These are phyloP conservation scores for Mucor circinelloides DNA, from an alignment of 371 early-diverging fungal species.

Conservation along the genomic window DNA sequence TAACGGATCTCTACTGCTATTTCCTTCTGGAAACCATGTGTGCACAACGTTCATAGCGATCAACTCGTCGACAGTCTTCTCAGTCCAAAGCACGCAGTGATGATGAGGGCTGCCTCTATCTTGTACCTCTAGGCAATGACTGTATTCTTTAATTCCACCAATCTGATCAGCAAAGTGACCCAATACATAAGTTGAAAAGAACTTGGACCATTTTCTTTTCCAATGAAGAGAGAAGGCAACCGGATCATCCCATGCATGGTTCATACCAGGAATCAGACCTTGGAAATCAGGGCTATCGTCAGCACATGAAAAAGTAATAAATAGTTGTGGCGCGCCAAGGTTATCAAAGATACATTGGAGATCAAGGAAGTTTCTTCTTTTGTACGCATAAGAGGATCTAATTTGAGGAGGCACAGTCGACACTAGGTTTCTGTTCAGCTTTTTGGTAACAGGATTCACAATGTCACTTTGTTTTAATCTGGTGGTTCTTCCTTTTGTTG, in stretches of 20 bases:
- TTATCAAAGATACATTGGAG: too few relatives aligned
- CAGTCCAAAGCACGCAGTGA: not conserved
- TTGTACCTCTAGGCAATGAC: conserved; percentile 1
- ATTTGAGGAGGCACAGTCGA: too few relatives aligned
- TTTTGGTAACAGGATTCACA: not conserved
- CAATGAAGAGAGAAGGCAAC: not conserved
- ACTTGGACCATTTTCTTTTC: not conserved
- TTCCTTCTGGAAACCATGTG: not conserved
- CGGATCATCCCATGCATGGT: conserved; percentile 9
- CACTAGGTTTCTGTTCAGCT: too few relatives aligned
- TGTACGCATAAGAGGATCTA: too few relatives aligned
- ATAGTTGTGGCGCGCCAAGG: too few relatives aligned
- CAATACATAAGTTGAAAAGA: not conserved
- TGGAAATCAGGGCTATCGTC: too few relatives aligned
- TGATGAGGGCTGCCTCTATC: not conserved
- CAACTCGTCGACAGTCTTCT: conserved; percentile 9
- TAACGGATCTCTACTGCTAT: not conserved
- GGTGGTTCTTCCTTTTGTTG: not conserved
- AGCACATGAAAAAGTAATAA: too few relatives aligned
- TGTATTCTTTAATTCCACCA: conserved; percentile 8
- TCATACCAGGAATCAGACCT: too few relatives aligned
- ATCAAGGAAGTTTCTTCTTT: too few relatives aligned
- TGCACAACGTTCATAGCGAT: conserved; percentile 2
- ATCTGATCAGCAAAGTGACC: not conserved
- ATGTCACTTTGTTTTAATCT: not conserved